These are phyloP conservation scores for Pythium volutum DNA, from an alignment of 352 stramenopile species.

Conservation along the genomic window DNA sequence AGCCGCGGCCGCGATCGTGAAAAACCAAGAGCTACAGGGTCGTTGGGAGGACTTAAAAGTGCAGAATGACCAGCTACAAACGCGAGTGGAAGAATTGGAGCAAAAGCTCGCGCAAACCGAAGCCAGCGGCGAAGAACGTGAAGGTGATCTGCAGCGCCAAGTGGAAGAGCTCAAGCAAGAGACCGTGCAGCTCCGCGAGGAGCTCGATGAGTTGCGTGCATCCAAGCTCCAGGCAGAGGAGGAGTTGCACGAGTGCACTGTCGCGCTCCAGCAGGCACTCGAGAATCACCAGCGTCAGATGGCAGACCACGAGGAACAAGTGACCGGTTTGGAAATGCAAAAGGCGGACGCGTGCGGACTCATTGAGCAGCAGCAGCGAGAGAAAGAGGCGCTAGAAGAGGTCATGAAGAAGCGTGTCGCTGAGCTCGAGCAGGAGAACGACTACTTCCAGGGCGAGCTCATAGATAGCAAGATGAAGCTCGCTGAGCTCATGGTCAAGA, in stretches of 20 bases:
- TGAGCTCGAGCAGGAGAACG: constrained; percentile 68
- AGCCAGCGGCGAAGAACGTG: constrained; percentile 34
- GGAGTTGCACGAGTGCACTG: constrained; percentile 41
- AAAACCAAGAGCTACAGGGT: constrained; percentile 58
- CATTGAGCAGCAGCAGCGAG: constrained; percentile 36
- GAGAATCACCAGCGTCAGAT: constrained; percentile 40
- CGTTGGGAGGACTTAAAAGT: constrained; percentile 44
- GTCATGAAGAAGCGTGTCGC: constrained; percentile 35
- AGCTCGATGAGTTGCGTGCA: constrained; percentile 43
- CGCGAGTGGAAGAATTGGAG: constrained; percentile 60
- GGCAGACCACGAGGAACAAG: constrained; percentile 43
- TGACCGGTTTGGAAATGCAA: constrained; percentile 38
- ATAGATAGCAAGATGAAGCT: constrained; percentile 86
- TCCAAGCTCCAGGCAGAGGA: constrained; percentile 53
- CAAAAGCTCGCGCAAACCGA: constrained; percentile 38
- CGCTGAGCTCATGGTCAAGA: constrained; percentile 63
- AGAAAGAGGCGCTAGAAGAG: constrained; percentile 36
- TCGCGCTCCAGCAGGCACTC: constrained; percentile 40
- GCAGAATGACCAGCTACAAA: constrained; percentile 57
- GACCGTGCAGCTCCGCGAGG: constrained; percentile 39
- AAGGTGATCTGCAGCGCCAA: constrained; percentile 45
- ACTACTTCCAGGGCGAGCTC: constrained; percentile 80
- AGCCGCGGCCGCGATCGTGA: constrained; percentile 43
- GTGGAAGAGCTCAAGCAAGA: constrained; percentile 52
- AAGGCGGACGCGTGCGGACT: constrained; percentile 50